Percentiles rank a stretch among this genome's conserved stretches.
phyloP scores from a whole-genome alignment of 768 basidiomycete genomes.

The Agrocybe praecox region DNA sequence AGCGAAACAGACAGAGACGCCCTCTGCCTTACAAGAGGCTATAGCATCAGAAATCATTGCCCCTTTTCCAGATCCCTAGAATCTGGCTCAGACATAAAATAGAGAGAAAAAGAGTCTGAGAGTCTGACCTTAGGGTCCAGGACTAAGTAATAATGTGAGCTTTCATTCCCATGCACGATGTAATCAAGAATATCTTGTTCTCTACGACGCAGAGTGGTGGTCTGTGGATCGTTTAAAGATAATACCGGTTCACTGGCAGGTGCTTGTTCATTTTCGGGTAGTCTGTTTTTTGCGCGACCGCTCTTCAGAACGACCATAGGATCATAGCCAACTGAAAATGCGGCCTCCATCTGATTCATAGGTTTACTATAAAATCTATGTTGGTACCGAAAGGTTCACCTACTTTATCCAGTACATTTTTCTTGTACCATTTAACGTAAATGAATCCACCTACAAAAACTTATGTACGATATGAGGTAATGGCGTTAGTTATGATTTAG shows the following conservation, averaged over 20 bases:
- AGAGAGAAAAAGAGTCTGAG: background rate
- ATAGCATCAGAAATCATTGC: conserved; percentile 86
- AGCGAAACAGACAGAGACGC: conserved; percentile 78
- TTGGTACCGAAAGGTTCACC: background rate
- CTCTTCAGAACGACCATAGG: conserved; percentile 77
- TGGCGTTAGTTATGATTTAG: background rate
- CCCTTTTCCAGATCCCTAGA: conserved; percentile 77
- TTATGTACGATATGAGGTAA: conserved; percentile 28
- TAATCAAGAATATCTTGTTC: conserved; percentile 79
- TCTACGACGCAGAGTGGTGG: conserved; percentile 64
- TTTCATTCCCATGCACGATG: conserved; percentile 74
- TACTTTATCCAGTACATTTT: conserved; percentile 82
- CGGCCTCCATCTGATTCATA: conserved; percentile 64
- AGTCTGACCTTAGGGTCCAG: conserved; percentile 71
- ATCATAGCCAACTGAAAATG: conserved; percentile 81
- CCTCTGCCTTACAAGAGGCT: conserved; percentile 66
- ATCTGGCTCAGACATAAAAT: background rate
- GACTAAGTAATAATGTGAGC: conserved; percentile 75
- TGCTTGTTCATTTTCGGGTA: conserved; percentile 29
- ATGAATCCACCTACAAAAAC: conserved; percentile 73
- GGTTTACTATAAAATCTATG: conserved; percentile 6
- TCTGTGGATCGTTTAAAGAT: conserved; percentile 45
- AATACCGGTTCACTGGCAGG: conserved; percentile 12
- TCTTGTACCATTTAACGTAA: conserved; percentile 83
- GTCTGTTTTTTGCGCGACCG: conserved; percentile 37